These are phyloP conservation scores for Apiotrichum montevideense DNA, from an alignment of 1,284 basidiomycete species.

Conservation along the genomic window DNA sequence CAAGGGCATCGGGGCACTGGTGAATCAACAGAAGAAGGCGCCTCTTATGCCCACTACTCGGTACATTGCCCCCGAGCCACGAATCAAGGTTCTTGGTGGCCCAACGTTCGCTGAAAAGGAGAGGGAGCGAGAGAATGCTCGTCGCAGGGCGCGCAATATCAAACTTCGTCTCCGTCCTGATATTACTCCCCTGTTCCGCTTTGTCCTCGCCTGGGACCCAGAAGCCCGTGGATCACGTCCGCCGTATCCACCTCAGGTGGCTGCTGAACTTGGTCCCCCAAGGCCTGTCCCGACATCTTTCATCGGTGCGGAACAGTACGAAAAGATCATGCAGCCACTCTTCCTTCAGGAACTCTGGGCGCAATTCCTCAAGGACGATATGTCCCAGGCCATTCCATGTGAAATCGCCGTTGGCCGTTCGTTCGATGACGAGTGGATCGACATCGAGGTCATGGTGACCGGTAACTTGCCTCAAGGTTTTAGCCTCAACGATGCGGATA, in stretches of 20 bases:
- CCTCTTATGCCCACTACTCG: slow-evolving; percentile 27
- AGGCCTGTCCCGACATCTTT: slow-evolving; percentile 63
- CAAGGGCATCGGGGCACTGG: slow-evolving; percentile 57
- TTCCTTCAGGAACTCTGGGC: slow-evolving; percentile 88
- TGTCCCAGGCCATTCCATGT: slow-evolving; percentile 56
- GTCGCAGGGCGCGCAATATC: slow-evolving; percentile 59
- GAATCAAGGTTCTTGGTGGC: slow-evolving; percentile 58
- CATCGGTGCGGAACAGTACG: slow-evolving; percentile 62
- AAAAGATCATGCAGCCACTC: slow-evolving; percentile 74
- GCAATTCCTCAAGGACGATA: slow-evolving; percentile 72
- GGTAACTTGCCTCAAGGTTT: slow-evolving; percentile 62
- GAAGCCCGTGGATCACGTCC: slow-evolving; percentile 57
- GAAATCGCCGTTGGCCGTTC: slow-evolving; percentile 54
- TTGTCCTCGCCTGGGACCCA: slow-evolving; percentile 84
- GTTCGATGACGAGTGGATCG: slow-evolving; percentile 45
- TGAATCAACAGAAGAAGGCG: slow-evolving; percentile 47
- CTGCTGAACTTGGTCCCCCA: slow-evolving; percentile 37
- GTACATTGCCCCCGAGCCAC: slow-evolving; percentile 51
- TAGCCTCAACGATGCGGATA: slow-evolving; percentile 69
- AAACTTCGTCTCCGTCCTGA: slow-evolving; percentile 75
- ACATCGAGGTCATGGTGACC: slow-evolving; percentile 39
- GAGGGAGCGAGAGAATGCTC: slow-evolving; percentile 48
- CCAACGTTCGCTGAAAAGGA: slow-evolving; percentile 47
- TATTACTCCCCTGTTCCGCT: slow-evolving; percentile 67
- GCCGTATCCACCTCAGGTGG: slow-evolving; percentile 53